Evolutionary conservation across 306 rosid genomes (phyloP).

Genomic region (Dryas alaskensis): DNA sequence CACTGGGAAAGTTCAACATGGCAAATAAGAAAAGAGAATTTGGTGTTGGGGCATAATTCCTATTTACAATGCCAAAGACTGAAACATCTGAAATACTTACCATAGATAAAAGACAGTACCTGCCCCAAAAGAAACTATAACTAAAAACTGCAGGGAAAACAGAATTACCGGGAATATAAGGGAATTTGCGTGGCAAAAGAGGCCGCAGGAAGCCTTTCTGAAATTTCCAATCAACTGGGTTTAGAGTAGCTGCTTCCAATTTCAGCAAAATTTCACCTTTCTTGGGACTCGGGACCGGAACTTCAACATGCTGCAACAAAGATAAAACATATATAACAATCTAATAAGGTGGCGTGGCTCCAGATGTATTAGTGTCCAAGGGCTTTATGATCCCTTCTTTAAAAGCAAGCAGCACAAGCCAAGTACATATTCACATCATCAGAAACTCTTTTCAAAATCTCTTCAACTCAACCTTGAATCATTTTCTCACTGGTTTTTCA

Average conservation of each 20-base stretch:
- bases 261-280: constrained; percentile 64
- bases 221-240: constrained; percentile 78
- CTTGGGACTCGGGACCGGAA: constrained; percentile 54
- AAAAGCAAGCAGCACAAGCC: not conserved
- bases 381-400: not conserved
- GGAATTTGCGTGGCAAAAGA: constrained; percentile 58
- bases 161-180: constrained; percentile 60
- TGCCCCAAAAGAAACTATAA: too few species aligned
- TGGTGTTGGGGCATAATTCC: too few species aligned
- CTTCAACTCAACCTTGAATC: not conserved
- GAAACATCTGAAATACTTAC: too few species aligned
- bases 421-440: not conserved
- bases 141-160: not conserved
- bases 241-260: constrained; percentile 68
- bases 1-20: not conserved
- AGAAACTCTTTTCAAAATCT: too few species aligned
- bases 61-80: too few species aligned
- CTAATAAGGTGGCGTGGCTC: not conserved
- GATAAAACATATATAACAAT: not conserved
- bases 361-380: not conserved
- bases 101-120: too few species aligned
- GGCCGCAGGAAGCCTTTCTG: constrained; percentile 67
- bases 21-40: too few species aligned
- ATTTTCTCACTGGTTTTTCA: not conserved
- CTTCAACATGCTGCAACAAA: constrained; percentile 56